Evolutionary conservation across 2,329 filamentous ascomycete species (phyloP).

Genomic region (Piedraia hortae): DNA sequence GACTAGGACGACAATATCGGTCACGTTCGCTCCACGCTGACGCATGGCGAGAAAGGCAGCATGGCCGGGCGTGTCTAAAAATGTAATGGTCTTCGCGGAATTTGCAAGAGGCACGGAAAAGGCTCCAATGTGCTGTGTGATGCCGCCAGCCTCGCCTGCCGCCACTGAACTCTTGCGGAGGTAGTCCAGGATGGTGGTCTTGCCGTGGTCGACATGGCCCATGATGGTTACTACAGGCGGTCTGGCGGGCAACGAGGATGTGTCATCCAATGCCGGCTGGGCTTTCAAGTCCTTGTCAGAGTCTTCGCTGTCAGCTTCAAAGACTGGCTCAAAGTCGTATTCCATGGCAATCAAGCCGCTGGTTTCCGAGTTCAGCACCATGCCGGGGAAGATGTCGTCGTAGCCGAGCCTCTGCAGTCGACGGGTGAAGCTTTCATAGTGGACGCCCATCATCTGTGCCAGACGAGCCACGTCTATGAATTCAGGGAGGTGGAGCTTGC

Average conservation of each 20-base stretch:
- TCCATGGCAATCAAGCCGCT: conserved; percentile 75
- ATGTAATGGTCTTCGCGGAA: conserved; percentile 72
- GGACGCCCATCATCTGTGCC: conserved; percentile 45
- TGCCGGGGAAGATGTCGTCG: conserved; percentile 54
- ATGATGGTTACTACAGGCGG: conserved; percentile 96
- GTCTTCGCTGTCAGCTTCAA: conserved; percentile 33
- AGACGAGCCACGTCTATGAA: conserved; percentile 75
- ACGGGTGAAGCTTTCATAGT: conserved; percentile 38
- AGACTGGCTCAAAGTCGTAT: conserved; percentile 67
- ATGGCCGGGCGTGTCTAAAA: conserved; percentile 88
- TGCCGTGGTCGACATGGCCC: conserved; percentile 96
- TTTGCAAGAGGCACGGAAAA: conserved; percentile 60
- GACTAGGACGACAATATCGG: conserved; percentile 85
- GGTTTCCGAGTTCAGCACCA: conserved; percentile 72
- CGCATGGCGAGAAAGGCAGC: conserved; percentile 91
- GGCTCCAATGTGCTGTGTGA: conserved; percentile 94
- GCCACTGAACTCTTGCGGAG: conserved; percentile 79
- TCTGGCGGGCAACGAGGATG: conserved; percentile 31
- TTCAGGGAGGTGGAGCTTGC: conserved; percentile 45
- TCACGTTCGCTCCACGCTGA: conserved; percentile 80
- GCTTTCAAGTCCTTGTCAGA: conserved; percentile 49
- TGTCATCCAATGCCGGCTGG: conserved; percentile 38
- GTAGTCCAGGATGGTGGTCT: conserved; percentile 86
- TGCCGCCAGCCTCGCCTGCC: conserved; percentile 77
- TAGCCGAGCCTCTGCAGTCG: conserved; percentile 73